phyloP scores from a whole-genome alignment of 768 basidiomycete genomes.

The Trametes meyenii region DNA sequence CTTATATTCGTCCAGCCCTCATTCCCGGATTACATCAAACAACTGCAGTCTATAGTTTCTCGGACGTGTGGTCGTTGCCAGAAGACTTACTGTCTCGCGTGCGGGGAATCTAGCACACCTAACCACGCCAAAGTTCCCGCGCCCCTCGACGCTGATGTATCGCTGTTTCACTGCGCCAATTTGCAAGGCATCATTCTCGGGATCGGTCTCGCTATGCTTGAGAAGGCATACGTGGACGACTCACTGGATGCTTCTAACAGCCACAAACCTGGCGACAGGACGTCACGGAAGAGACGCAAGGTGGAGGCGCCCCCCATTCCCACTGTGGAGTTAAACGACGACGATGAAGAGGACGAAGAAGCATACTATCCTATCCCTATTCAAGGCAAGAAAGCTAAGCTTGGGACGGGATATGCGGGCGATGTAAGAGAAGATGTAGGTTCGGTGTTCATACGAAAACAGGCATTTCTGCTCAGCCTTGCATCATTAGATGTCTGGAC shows the following conservation, averaged over 20 bases:
- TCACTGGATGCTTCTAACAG: conserved; percentile 39
- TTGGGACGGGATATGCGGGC: conserved; percentile 89
- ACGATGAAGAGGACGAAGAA: conserved; percentile 59
- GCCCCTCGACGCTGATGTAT: conserved; percentile 49
- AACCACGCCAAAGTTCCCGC: conserved; percentile 27
- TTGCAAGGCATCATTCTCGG: conserved; percentile 89
- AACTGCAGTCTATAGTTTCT: conserved; percentile 59
- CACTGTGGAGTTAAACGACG: conserved; percentile 34
- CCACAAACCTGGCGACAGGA: conserved; percentile 25
- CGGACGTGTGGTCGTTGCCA: conserved; percentile 52
- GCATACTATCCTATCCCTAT: conserved; percentile 44
- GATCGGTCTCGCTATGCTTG: conserved; percentile 87
- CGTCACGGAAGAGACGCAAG: conserved; percentile 47
- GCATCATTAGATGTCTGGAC: conserved; percentile 51
- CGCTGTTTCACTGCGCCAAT: conserved; percentile 87
- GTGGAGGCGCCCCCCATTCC: conserved; percentile 33
- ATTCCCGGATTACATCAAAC: conserved; percentile 69
- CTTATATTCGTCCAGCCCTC: conserved; percentile 61
- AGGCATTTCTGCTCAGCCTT: neutral
- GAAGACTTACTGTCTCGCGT: conserved; percentile 47
- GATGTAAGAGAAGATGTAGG: conserved; percentile 83
- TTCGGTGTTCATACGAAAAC: conserved; percentile 9
- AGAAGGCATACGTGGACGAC: conserved; percentile 68
- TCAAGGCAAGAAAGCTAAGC: conserved; percentile 67
- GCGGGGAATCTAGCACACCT: conserved; percentile 44